Percentiles rank a stretch among this genome's conserved stretches.
Evolutionary conservation across 208 protist species (phyloP).

Genomic region (Leishmania braziliensis): DNA sequence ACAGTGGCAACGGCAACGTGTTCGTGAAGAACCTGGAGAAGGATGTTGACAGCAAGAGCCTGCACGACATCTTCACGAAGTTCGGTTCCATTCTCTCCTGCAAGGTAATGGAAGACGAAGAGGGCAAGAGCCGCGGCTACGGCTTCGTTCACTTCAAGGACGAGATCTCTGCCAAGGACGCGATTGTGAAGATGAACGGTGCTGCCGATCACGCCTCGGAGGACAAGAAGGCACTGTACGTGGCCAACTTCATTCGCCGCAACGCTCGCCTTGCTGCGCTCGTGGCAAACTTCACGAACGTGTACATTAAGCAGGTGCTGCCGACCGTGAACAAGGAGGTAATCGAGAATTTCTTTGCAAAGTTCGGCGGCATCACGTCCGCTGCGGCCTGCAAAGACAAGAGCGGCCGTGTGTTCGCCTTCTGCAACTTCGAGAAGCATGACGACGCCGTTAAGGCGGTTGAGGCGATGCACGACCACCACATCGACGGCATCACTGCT

Average conservation of each 20-base stretch:
- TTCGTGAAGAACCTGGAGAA: slow-evolving; percentile 99
- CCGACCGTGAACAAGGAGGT: slow-evolving; percentile 89
- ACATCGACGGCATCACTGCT: slow-evolving; percentile 82
- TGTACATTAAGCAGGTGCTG: slow-evolving; percentile 98
- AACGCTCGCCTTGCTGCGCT: slow-evolving; percentile 92
- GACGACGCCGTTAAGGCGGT: slow-evolving; percentile 95
- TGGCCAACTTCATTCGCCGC: slow-evolving; percentile 96
- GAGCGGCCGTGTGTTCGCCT: slow-evolving; percentile 96
- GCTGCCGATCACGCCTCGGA: slow-evolving; percentile 92
- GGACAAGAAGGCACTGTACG: slow-evolving; percentile 92
- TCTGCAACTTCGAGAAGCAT: slow-evolving; percentile 97
- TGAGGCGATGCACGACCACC: slow-evolving; percentile 88
- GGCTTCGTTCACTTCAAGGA: slow-evolving; percentile 99
- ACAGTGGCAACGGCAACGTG: slow-evolving; percentile 98
- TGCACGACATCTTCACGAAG: slow-evolving; percentile 97
- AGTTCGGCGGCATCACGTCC: slow-evolving; percentile 96
- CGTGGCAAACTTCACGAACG: slow-evolving; percentile 97
- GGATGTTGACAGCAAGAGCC: slow-evolving; percentile 96
- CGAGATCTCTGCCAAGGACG: slow-evolving; percentile 93
- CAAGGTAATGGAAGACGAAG: slow-evolving; percentile 95
- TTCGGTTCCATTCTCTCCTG: slow-evolving; percentile 99
- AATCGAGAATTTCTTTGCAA: slow-evolving; percentile 93
- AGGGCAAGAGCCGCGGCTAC: slow-evolving; percentile 96
- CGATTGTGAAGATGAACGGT: slow-evolving; percentile 98
- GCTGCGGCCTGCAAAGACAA: slow-evolving; percentile 88